Evolutionary conservation across 2,329 filamentous ascomycete species (phyloP).

Genomic region (Coniosporium tulheliwenetii): DNA sequence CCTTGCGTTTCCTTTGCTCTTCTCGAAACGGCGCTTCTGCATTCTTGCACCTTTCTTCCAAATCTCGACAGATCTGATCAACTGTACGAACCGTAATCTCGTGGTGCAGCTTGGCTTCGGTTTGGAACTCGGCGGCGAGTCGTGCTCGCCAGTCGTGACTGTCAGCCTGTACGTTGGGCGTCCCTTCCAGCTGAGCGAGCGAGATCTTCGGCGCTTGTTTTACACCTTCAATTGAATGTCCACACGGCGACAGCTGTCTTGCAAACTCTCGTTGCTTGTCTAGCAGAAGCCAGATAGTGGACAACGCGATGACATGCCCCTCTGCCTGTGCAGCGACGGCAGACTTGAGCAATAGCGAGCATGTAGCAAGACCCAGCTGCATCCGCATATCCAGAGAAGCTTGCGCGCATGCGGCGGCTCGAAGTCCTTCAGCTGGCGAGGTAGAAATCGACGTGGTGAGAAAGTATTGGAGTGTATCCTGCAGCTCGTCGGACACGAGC

Average conservation of each 20-base stretch:
- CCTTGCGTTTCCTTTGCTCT: slow-evolving; percentile 22
- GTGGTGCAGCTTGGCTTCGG: slow-evolving; percentile 26
- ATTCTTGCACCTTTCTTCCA: slow-evolving; percentile 39
- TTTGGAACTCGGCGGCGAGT: slow-evolving; percentile 27
- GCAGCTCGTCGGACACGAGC: background rate
- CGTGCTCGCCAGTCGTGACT: slow-evolving; percentile 33
- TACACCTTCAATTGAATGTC: slow-evolving; percentile 2
- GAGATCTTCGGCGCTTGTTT: slow-evolving; percentile 7
- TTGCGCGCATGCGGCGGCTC: slow-evolving; percentile 6
- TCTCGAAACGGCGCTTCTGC: slow-evolving; percentile 37
- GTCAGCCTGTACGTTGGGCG: slow-evolving; percentile 15
- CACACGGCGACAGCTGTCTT: slow-evolving; percentile 2
- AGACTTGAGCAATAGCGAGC: slow-evolving; percentile 14
- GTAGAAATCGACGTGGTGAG: background rate
- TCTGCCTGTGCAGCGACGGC: slow-evolving; percentile 8
- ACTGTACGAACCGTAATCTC: slow-evolving; percentile 33
- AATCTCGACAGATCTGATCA: slow-evolving; percentile 36
- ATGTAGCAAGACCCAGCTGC: slow-evolving; percentile 10
- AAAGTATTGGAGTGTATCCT: background rate
- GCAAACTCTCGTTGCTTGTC: slow-evolving; percentile 1
- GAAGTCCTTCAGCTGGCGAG: background rate
- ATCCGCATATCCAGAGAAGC: slow-evolving; percentile 6
- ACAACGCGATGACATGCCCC: slow-evolving; percentile 3
- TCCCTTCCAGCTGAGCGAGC: slow-evolving; percentile 21
- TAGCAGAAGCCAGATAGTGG: slow-evolving; percentile 1